phyloP scores from a whole-genome alignment of 1,139 yeast species.

The Yamadazyma oceani region DNA sequence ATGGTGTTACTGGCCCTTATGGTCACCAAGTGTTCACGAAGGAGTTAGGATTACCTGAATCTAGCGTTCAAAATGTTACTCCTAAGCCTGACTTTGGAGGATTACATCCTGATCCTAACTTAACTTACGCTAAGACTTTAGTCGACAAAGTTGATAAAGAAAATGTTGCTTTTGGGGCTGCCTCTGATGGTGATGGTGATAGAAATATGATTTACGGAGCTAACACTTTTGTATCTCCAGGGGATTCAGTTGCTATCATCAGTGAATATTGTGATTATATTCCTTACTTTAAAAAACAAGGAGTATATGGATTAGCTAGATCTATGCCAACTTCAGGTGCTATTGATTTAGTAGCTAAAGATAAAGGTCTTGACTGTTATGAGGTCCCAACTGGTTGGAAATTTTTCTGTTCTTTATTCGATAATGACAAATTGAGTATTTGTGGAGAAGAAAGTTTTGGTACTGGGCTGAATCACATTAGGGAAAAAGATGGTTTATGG shows the following conservation, averaged over 20 bases:
- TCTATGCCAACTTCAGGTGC: slow-evolving; percentile 98
- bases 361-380: slow-evolving; percentile 71
- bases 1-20: slow-evolving; percentile 98
- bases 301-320: slow-evolving; percentile 93
- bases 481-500: slow-evolving; percentile 98
- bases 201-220: slow-evolving; percentile 98
- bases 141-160: slow-evolving; percentile 82
- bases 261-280: slow-evolving; percentile 88
- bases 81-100: slow-evolving; percentile 96
- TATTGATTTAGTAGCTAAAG: slow-evolving; percentile 84
- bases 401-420: slow-evolving; percentile 93
- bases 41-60: slow-evolving; percentile 73
- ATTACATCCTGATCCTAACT: slow-evolving; percentile 95
- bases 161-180: slow-evolving; percentile 92
- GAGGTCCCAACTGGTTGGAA: slow-evolving; percentile 99
- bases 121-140: slow-evolving; percentile 87
- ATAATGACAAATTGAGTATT: slow-evolving; percentile 86
- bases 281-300: slow-evolving; percentile 85
- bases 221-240: slow-evolving; percentile 94
- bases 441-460: slow-evolving; percentile 99
- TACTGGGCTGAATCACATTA: slow-evolving; percentile 94
- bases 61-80: slow-evolving; percentile 70
- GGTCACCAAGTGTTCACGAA: slow-evolving; percentile 82
- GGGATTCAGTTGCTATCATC: slow-evolving; percentile 96
- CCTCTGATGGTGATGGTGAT: slow-evolving; percentile 98